Base-by-base conservation (phyloP, 1,284 basidiomycete species). In the Laetiporus sulphureus region DNA sequence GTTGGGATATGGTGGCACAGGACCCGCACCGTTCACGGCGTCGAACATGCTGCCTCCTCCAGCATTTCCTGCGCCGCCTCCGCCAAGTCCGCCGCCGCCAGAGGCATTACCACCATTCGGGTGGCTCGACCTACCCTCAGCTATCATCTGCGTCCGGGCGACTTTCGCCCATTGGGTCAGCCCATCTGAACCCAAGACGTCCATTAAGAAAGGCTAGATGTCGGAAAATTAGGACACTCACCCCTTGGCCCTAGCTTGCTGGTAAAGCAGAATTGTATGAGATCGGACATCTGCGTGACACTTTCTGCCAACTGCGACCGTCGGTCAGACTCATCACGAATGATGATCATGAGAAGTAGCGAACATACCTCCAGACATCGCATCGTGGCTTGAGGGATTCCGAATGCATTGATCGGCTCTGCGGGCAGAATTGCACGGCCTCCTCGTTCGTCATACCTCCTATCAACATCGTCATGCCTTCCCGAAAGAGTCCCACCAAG, bases 361-460 rank as follows among this genome's bases (percentile, higher is more conserved):
- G 12, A 5, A 41, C 54, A 12, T 63, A 86, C 82, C 72, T 89
- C 85, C 23, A 89, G 65, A 69, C 85, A 87, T 45, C 85, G 70
- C 86, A 89, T 88, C 15, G 85, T 87, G 2, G 84, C 83, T 56
- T 89, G 85, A 2, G 85, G 85, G 40, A 89, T 85, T 2, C 85
- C 85, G 61, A 89, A 89, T 23, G 82, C 82, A 54, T 88, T 89
- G 40, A 89, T 82, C 4, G 86, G 86, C 55, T 87, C 85, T 6
- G 74, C 72, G 12, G 86, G 86, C 49, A 87, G 72, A 20, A 67
- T 66, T 19, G 72, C 79, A 29, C 65, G 66, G n/a, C 78, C 75
- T 39, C 74, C 63, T 8, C 75, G 75, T 50, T 84, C 80, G 24
- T 83, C 78, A 70, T 73, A 77, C 52, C 51, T 40, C 16, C 30